Percentiles rank a stretch among this genome's conserved stretches.
phyloP scores from a whole-genome alignment of 2,329 filamentous ascomycete species.

The Juglanconis sp. region DNA sequence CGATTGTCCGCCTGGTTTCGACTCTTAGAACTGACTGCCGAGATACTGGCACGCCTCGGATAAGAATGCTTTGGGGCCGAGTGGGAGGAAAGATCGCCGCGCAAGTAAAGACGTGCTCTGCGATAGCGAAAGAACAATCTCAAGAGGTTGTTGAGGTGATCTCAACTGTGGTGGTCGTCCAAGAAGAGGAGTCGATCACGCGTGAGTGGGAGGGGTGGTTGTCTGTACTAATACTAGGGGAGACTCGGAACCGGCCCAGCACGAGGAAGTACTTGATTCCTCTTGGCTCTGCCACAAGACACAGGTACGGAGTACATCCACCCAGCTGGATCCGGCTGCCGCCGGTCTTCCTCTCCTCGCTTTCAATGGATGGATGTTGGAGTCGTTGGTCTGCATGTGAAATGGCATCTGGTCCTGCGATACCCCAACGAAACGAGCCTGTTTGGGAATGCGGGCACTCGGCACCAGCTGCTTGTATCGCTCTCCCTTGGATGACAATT shows the following conservation, averaged over 20 bases:
- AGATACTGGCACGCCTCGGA: background rate
- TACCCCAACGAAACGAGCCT: background rate
- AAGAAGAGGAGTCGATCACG: constrained; percentile 2
- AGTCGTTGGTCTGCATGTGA: background rate
- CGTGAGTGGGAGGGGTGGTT: constrained; percentile 11
- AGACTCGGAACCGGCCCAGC: background rate
- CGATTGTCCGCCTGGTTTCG: background rate
- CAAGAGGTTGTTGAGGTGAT: background rate
- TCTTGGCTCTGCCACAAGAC: background rate
- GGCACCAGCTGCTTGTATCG: background rate
- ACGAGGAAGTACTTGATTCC: background rate
- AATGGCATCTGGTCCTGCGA: background rate
- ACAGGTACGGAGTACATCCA: background rate
- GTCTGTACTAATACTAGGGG: background rate
- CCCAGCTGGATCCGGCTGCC: background rate
- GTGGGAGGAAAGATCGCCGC: background rate
- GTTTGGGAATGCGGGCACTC: background rate
- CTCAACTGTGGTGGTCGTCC: background rate
- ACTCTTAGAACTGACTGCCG: background rate
- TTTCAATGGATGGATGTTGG: background rate
- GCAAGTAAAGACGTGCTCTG: background rate
- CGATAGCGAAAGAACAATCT: background rate
- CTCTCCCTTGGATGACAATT: background rate
- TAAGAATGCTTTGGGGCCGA: background rate
- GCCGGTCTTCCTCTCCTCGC: background rate